Evolutionary conservation across 164 flowering plant species (phyloP), one percentile per base, ranked within the genome.

Genomic region (Magnolia officinalis): DNA sequence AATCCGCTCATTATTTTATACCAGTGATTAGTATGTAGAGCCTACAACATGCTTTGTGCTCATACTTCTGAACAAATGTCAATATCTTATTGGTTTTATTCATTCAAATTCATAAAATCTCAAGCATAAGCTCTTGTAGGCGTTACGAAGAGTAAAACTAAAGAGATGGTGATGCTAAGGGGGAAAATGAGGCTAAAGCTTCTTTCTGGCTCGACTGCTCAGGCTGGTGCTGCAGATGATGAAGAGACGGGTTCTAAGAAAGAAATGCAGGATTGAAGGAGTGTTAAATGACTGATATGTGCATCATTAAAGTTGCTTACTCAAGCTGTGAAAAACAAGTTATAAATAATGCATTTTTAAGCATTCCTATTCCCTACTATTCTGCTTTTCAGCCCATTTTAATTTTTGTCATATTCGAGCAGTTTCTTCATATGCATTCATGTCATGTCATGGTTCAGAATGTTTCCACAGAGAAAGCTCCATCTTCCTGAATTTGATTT

Each of bases 141-240:
- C 55, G 68, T 14, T 37, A 24, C 26, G 55, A 45, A 66, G 99
- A 87, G 91, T 76, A 96, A 94, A 74, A 98, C 99, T 67, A 94
- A 94, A 83, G 99, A 96, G 84, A 96, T 96, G 99, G 98, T 96
- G 84, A 79, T 85, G 89, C 86, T 96, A 52, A 98, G 97, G 19
- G 99, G 94, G 84, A 96, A 87, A 80, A 96, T 96, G 98, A 91
- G 98, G 84, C 86, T 75, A 73, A 94, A 94, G 87, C 98, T 94
- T 70, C 84, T 96, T 21, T 88, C 96, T 55, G 92, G 90, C 5
- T 74, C 97, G 24, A 84, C 76, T 80, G 79, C 81, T 84, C 92
- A 88, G 68, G 49, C 85, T 63, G 80, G 77, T 81, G 77, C 87
- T 50, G 6, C 87, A 58, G 84, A 80, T 83, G 98, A 94, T 72